A percentile compares a stretch with the other conserved stretches of the same genome.
Conservation (phyloP, 768 basidiomycete genomes). For the Clavaria fumosa region DNA sequence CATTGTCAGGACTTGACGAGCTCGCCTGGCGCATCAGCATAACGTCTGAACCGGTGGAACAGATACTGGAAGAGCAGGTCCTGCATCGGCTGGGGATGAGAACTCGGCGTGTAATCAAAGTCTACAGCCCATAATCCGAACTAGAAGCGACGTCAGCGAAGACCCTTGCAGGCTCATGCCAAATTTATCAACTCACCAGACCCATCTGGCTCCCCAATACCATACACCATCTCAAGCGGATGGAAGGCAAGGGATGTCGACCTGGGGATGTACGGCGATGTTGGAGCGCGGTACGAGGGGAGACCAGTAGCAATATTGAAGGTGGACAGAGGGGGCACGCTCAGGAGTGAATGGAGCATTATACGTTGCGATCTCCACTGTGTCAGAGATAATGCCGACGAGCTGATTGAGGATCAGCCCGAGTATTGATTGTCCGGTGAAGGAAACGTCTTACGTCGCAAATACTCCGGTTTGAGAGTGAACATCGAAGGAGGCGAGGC, state of each 20-base stretch:
- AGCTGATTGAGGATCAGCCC: constrained; percentile 20
- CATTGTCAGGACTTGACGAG: no score
- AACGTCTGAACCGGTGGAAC: background rate
- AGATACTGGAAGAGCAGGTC: background rate
- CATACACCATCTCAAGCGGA: constrained; percentile 76
- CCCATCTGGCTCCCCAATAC: constrained; percentile 59
- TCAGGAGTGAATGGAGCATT: constrained; percentile 40
- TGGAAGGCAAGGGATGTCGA: constrained; percentile 63
- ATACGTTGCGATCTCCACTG: constrained; percentile 56
- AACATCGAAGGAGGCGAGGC: constrained; percentile 74
- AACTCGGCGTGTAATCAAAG: constrained; percentile 19
- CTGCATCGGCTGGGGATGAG: background rate
- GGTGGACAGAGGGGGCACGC: constrained; percentile 24
- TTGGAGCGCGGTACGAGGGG: constrained; percentile 34
- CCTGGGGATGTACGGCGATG: constrained; percentile 46
- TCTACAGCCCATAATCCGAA: constrained; percentile 45
- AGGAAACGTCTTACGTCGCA: constrained; percentile 46
- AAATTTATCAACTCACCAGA: constrained; percentile 24
- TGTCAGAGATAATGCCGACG: constrained; percentile 42
- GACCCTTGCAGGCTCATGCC: background rate
- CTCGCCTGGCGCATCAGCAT: background rate
- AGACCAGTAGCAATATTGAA: constrained; percentile 41
- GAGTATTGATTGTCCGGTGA: background rate
- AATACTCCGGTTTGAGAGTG: constrained; percentile 76
- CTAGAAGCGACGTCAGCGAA: constrained; percentile 18